These are phyloP conservation scores for Phoenix dactylifera DNA, from an alignment of 176 grass and related monocot species.

Conservation along the genomic window DNA sequence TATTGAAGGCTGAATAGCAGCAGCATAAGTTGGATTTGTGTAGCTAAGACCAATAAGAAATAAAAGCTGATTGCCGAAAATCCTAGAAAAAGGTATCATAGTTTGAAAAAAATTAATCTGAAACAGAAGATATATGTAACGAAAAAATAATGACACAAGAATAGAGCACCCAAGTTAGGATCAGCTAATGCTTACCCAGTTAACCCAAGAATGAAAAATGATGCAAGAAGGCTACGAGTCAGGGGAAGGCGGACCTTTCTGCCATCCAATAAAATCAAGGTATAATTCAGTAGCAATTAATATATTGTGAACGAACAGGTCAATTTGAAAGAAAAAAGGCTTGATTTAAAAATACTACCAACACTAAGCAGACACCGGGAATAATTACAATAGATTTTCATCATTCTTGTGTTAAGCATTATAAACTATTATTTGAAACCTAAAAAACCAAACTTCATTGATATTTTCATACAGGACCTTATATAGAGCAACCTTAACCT, in stretches of 20 bases:
- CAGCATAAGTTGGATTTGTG: slow-evolving; percentile 85
- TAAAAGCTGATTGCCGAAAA: slow-evolving; percentile 85
- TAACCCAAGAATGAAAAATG: slow-evolving; percentile 73
- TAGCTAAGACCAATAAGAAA: slow-evolving; percentile 85
- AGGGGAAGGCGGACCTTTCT: slow-evolving; percentile 31
- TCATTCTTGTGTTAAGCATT: too few relatives aligned
- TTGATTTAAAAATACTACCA: too few relatives aligned
- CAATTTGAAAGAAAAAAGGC: neutral
- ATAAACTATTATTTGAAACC: too few relatives aligned
- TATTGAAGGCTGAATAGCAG: slow-evolving; percentile 75
- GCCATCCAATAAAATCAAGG: neutral
- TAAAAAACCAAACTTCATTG: too few relatives aligned
- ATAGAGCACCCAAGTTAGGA: too few relatives aligned
- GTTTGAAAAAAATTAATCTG: neutral
- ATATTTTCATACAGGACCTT: too few relatives aligned
- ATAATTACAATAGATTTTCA: too few relatives aligned
- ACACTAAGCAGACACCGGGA: too few relatives aligned
- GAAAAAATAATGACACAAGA: neutral
- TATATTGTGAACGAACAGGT: neutral
- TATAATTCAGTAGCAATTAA: neutral
- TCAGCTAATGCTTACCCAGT: slow-evolving; percentile 41
- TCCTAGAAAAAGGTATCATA: slow-evolving; percentile 26
- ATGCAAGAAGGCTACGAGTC: slow-evolving; percentile 35
- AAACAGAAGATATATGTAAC: neutral
- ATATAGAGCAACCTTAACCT: too few relatives aligned